Evolutionary conservation across 768 basidiomycete genomes (phyloP), one percentile per base, ranked within the genome.

Genomic region (Leccinum incarnatum): DNA sequence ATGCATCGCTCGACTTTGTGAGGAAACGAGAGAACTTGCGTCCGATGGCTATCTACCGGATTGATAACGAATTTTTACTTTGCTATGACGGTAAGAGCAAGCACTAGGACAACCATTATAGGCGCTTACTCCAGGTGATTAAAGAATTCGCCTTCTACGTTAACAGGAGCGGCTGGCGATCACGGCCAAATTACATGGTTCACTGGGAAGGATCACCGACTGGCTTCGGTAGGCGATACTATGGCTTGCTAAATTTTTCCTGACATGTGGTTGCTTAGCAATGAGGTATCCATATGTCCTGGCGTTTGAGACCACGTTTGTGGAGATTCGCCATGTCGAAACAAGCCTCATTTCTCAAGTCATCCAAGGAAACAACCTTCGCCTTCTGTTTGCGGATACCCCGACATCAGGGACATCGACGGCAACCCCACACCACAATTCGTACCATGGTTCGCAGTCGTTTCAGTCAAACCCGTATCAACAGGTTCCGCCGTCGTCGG

Each of bases 81-180:
- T 99, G 97, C 71, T 99, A 98, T 75, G 97, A 98, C 72, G 95
- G 96, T 95, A 60, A 69, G 84, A 78, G 14, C 40, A 58, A 59
- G 50, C 27, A 27, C 42, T 53, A 36, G 30, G 27, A 55, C 48
- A 47, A 19, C 34, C 9, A 37, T 23, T 34, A 37, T 54, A 29
- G 52, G 64, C 30, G 54, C 54, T 62, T 55, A 58, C 58, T n/a
- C 48, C 27, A 12, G 52, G 19, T 10, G 48, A 9, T 55, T 53
- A 37, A 55, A 97, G 97, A 98, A 76, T 99, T 98, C 71, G 97
- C 97, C 0, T 98, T 99, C 72, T 98, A 98, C 73, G 95, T 99
- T 63, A 96, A 98, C 75, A 93, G 92, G 78, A 95, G 88, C 61
- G 97, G 97, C 2, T 90, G 93, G 78, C 80, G 94, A 60, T 93